phyloP scores from a whole-genome alignment of 177 flowering plant species.

The Vitis hybrid region DNA sequence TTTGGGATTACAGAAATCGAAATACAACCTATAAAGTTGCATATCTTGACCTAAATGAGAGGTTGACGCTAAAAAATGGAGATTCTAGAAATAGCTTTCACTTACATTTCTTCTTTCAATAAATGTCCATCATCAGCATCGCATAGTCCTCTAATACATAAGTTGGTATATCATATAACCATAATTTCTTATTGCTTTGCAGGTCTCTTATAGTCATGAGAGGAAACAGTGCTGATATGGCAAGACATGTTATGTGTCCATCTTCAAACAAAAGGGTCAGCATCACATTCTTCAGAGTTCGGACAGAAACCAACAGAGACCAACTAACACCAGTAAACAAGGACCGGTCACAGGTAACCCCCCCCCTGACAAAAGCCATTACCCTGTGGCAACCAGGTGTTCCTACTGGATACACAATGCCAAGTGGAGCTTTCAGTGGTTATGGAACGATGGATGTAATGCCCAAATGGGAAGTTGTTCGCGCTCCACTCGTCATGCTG shows the following conservation, averaged over 20 bases:
- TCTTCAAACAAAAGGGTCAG: constrained; percentile 69
- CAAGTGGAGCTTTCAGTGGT: constrained; percentile 35
- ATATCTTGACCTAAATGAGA: too few species aligned
- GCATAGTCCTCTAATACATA: background rate
- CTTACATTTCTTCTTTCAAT: background rate
- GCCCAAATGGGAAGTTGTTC: constrained; percentile 69
- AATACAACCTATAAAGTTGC: too few species aligned
- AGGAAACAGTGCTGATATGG: constrained; percentile 88
- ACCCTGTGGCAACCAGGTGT: constrained; percentile 70
- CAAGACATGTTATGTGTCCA: constrained; percentile 84
- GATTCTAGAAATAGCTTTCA: too few species aligned
- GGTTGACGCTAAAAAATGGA: too few species aligned
- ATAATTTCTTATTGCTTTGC: constrained; percentile 24
- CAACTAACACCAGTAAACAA: constrained; percentile 40
- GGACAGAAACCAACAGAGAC: constrained; percentile 33
- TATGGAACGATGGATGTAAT: constrained; percentile 42
- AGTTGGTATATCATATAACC: background rate
- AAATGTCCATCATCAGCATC: background rate
- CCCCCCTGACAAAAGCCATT: constrained; percentile 52
- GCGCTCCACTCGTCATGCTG: constrained; percentile 65
- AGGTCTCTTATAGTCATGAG: constrained; percentile 94
- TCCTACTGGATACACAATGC: constrained; percentile 35
- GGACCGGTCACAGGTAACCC: constrained; percentile 29
- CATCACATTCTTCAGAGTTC: constrained; percentile 83
- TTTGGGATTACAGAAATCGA: background rate